Percentiles rank a stretch among this genome's conserved stretches.
Evolutionary conservation across 192 early-diverging fungal genomes (phyloP).

Genomic region (Diversispora epigaea): DNA sequence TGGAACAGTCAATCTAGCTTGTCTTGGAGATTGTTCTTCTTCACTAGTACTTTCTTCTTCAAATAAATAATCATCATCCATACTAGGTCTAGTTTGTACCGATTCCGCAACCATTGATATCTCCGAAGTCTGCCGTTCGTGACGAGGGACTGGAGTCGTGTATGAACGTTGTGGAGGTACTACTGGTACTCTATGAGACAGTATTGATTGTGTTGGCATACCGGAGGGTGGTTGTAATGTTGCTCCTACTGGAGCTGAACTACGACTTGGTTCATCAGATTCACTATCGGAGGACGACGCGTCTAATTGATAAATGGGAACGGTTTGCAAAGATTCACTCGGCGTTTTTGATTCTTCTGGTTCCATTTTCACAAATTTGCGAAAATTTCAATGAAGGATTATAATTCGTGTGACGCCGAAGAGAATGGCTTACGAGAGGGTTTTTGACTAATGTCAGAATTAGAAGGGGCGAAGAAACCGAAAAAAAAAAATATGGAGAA

Average conservation of each 20-base stretch:
- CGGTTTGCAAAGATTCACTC: conserved; percentile 27
- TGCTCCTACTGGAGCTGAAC: conserved; percentile 1
- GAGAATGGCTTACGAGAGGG: no score
- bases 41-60: conserved; percentile 28
- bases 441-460: no score
- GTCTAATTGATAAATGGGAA: conserved; percentile 32
- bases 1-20: background rate
- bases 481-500: no score
- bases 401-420: no score
- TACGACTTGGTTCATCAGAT: background rate
- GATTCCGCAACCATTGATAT: conserved; percentile 28
- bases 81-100: conserved; percentile 28
- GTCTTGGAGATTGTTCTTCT: conserved; percentile 11
- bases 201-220: background rate
- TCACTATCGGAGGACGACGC: conserved; percentile 35
- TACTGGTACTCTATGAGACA: background rate
- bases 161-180: conserved; percentile 18
- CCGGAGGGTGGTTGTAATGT: background rate
- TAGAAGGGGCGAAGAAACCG: no score
- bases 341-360: background rate
- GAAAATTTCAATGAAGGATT: no score
- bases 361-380: background rate
- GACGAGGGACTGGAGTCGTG: background rate
- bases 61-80: conserved; percentile 26
- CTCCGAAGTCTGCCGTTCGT: conserved; percentile 14